A percentile compares a stretch with the other conserved stretches of the same genome.
These are phyloP conservation scores for Ophiostoma himal-ulmi DNA, from an alignment of 2,329 filamentous ascomycete genomes.

Conservation along the genomic window DNA sequence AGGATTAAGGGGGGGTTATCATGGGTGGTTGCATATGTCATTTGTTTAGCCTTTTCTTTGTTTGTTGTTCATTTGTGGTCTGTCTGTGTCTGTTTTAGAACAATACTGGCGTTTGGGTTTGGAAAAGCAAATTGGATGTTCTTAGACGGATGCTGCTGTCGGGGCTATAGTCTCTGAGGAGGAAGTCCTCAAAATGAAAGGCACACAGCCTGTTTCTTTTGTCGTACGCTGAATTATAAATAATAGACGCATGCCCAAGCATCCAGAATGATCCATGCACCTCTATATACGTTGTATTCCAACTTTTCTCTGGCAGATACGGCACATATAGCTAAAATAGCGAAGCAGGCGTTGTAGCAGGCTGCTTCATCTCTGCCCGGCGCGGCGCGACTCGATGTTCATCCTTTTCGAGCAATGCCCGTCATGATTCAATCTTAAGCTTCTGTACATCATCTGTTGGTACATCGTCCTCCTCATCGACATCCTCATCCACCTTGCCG, in stretches of 20 bases:
- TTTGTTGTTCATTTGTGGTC: not conserved
- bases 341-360: not conserved
- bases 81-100: not conserved
- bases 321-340: not conserved
- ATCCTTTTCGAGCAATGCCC: not conserved
- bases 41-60: not conserved
- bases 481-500: constrained; percentile 60
- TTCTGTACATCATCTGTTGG: constrained; percentile 59
- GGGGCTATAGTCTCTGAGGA: not conserved
- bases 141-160: not conserved
- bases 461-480: constrained; percentile 62
- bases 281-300: not conserved
- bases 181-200: not conserved
- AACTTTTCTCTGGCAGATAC: not conserved
- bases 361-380: not conserved
- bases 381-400: too few relatives aligned
- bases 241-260: not conserved
- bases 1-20: not conserved
- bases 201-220: not conserved
- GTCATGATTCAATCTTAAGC: constrained; percentile 57
- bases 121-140: not conserved
- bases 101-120: not conserved
- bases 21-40: not conserved
- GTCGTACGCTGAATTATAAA: not conserved
- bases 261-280: not conserved